Base-by-base conservation (phyloP, 352 stramenopile species). In the Albugo laibachii region DNA sequence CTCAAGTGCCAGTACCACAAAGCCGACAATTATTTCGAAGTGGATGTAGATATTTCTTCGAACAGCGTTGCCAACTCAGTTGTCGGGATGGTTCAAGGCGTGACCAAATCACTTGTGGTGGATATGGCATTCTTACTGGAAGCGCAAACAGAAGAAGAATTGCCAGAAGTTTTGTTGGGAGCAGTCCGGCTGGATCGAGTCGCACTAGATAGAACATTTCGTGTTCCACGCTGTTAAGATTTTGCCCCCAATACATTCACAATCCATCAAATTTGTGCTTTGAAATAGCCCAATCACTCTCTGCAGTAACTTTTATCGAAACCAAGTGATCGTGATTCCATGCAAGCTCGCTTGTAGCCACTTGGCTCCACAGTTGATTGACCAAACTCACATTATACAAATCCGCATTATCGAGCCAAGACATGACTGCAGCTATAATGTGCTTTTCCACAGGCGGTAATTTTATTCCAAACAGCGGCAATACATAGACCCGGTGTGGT, bases 41-140 rank as follows among this genome's bases (percentile, higher is more conserved):
- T 97, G 36, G 87, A 96, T 57, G 71, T 97, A 39, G 89, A 98
- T 59, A 96, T 97, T 50, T 91, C 82, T 36, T 94, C 70, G 45
- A 95, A 87, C 58, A 80, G 71, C 47, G 86, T 97, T 13, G 92
- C 77, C 27, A 87, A 91, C 55, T 83, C 72, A 10, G 75, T 91
- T 49, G 71, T 91, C 13, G 75, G 77, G 16, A 89, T 93, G 74
- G 80, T 93, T 41, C 79, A 89, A 54, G 77, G 79, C 31, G 80
- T 89, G 41, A 91, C 79, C 44, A 91, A 87, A 60, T 83, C 79
- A 19, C 66, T 93, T 1, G 80, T 92, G 2, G 72, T 93, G 43
- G 80, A 93, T 59, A 73, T 92, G 72, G 79, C 80, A 12, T 93
- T 93, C 58, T 48, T 93, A 41, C 62, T 93, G 15, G 80, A 93